phyloP scores from a whole-genome alignment of 2,329 filamentous ascomycete genomes.

The Diaporthe sp. region DNA sequence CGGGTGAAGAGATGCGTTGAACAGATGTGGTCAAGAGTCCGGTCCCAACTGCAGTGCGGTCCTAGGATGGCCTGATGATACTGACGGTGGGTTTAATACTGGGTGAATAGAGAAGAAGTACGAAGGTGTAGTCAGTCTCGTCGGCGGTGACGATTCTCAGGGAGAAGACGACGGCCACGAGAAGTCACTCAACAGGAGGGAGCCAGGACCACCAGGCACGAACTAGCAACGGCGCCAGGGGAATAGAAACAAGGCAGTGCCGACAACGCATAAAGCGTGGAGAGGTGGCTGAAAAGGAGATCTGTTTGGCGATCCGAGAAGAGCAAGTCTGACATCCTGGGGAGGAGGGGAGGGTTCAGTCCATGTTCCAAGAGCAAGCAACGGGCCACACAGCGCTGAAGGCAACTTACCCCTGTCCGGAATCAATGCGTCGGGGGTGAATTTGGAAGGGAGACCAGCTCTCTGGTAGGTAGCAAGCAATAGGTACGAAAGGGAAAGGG shows the following conservation, averaged over 20 bases:
- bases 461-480: constrained; percentile 39
- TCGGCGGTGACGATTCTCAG: not conserved
- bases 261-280: constrained; percentile 49
- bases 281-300: constrained; percentile 49
- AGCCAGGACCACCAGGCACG: constrained; percentile 38
- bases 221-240: constrained; percentile 39
- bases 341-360: constrained; percentile 42
- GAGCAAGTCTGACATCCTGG: constrained; percentile 40
- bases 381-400: constrained; percentile 41
- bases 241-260: constrained; percentile 48
- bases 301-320: constrained; percentile 48
- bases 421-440: constrained; percentile 39
- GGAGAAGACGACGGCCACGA: constrained; percentile 19
- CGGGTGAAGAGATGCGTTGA: constrained; percentile 17
- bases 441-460: constrained; percentile 45
- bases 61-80: not conserved
- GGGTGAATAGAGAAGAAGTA: not conserved
- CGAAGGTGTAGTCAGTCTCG: not conserved
- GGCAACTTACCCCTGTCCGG: constrained; percentile 42
- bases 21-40: not conserved
- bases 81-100: not conserved
- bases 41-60: not conserved
- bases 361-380: constrained; percentile 45
- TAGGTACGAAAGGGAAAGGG: constrained; percentile 37
- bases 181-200: constrained; percentile 16